Evolutionary conservation across 2,329 filamentous ascomycete genomes (phyloP).

Genomic region (Scleromitrula shiraiana): DNA sequence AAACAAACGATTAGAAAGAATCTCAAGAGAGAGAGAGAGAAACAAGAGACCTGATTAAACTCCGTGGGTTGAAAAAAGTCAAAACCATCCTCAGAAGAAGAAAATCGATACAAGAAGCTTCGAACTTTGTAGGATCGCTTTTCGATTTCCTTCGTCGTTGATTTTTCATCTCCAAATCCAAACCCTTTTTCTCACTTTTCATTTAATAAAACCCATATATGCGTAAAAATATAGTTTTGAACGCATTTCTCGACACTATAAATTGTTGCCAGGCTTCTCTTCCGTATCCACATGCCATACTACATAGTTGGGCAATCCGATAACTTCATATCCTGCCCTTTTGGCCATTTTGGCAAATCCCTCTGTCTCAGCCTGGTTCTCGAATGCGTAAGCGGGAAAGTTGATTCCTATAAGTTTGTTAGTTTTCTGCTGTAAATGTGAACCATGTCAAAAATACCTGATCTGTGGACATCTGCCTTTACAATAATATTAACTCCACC

Average conservation of each 20-base stretch:
- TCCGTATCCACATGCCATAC: constrained; percentile 98
- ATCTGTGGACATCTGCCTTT: constrained; percentile 94
- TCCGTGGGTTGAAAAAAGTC: constrained; percentile 9
- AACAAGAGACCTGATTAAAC: not conserved
- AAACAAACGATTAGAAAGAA: too few species aligned
- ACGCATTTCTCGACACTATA: constrained; percentile 18
- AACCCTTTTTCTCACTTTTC: constrained; percentile 15
- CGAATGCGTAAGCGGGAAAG: constrained; percentile 92
- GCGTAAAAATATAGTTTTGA: constrained; percentile 25
- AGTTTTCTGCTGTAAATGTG: constrained; percentile 15
- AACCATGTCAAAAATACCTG: constrained; percentile 48
- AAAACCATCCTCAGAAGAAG: constrained; percentile 10
- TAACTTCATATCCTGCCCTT: constrained; percentile 84
- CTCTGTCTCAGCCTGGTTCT: constrained; percentile 98
- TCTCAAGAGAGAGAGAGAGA: too few species aligned
- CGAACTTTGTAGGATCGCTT: constrained; percentile 14
- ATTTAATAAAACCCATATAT: constrained; percentile 29
- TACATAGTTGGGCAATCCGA: constrained; percentile 92
- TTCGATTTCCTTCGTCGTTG: constrained; percentile 1
- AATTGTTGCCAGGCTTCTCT: constrained; percentile 78
- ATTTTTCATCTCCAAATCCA: constrained; percentile 16
- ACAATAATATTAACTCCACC: constrained; percentile 96
- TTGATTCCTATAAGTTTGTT: constrained; percentile 65
- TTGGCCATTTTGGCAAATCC: constrained; percentile 99
- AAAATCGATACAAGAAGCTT: constrained; percentile 19